Evolutionary conservation across 1,139 yeast species (phyloP).

Genomic region (Candida sp.): DNA sequence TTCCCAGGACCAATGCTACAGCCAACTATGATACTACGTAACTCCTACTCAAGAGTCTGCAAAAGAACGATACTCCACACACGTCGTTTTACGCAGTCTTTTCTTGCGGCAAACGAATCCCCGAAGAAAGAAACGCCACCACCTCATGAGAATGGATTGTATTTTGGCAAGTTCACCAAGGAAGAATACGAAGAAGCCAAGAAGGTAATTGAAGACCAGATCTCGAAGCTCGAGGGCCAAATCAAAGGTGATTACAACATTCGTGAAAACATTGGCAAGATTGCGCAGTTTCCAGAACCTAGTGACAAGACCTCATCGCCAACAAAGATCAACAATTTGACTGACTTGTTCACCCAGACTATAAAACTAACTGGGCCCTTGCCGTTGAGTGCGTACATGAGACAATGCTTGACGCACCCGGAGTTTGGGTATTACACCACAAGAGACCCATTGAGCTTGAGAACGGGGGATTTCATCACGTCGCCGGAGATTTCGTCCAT

Average conservation of each 20-base stretch:
- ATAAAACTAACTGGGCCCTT: slow-evolving; percentile 80
- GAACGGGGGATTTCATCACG: slow-evolving; percentile 77
- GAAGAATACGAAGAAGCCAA: slow-evolving; percentile 48
- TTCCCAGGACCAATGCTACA: too few relatives aligned
- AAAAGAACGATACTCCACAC: not conserved
- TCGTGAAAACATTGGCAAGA: slow-evolving; percentile 38
- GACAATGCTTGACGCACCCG: slow-evolving; percentile 84
- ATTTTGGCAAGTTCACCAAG: slow-evolving; percentile 40
- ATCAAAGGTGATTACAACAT: slow-evolving; percentile 46
- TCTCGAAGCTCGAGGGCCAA: slow-evolving; percentile 33
- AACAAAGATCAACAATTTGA: slow-evolving; percentile 28
- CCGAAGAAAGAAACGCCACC: slow-evolving; percentile 1
- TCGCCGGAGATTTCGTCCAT: slow-evolving; percentile 89
- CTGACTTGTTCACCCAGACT: slow-evolving; percentile 52
- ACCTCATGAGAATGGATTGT: slow-evolving; percentile 18
- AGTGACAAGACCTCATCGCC: slow-evolving; percentile 13
- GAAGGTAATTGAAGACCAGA: slow-evolving; percentile 35
- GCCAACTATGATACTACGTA: not conserved
- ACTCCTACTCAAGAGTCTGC: not conserved
- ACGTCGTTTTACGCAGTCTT: not conserved
- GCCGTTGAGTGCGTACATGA: slow-evolving; percentile 75
- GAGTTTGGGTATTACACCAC: slow-evolving; percentile 81
- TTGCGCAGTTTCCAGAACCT: slow-evolving; percentile 39
- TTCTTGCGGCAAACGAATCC: not conserved
- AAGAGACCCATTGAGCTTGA: slow-evolving; percentile 68